Evolutionary conservation across 495 filamentous ascomycete genomes (phyloP).

Genomic region (Acidomyces sp.): DNA sequence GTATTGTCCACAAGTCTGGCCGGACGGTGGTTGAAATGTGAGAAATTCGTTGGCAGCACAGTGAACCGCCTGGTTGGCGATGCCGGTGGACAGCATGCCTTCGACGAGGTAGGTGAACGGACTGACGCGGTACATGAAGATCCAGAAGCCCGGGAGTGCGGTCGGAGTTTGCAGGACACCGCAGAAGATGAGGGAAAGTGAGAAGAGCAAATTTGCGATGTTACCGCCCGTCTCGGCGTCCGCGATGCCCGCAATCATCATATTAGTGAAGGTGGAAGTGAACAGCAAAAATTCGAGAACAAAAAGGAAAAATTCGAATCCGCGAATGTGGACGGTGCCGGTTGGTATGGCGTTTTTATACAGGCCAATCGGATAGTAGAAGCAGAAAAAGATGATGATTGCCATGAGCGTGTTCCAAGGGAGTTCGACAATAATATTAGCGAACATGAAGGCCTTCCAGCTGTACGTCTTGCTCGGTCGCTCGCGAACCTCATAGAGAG

Average conservation of each 20-base stretch:
- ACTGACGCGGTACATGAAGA: slow-evolving; percentile 30
- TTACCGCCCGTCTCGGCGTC: slow-evolving; percentile 50
- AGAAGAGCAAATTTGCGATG: slow-evolving; percentile 48
- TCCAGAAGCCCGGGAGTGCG: slow-evolving; percentile 30
- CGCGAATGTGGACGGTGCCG: slow-evolving; percentile 42
- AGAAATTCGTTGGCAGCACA: slow-evolving; percentile 32
- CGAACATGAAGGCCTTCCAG: slow-evolving; percentile 54
- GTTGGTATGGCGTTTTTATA: slow-evolving; percentile 53
- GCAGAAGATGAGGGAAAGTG: slow-evolving; percentile 38
- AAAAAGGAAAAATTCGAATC: slow-evolving; percentile 52
- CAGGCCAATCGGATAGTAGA: slow-evolving; percentile 38
- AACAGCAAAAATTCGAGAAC: slow-evolving; percentile 30
- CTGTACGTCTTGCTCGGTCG: slow-evolving; percentile 71
- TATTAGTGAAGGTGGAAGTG: slow-evolving; percentile 50
- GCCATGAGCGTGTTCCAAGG: slow-evolving; percentile 21
- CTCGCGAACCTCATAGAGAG: slow-evolving; percentile 75
- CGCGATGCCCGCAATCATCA: slow-evolving; percentile 51
- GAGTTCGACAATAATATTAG: slow-evolving; percentile 27
- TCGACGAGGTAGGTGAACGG: slow-evolving; percentile 33
- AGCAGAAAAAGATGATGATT: slow-evolving; percentile 46
- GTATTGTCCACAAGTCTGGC: slow-evolving; percentile 27
- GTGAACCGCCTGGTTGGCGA: slow-evolving; percentile 27
- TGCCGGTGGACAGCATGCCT: slow-evolving; percentile 27
- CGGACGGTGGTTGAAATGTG: slow-evolving; percentile 23
- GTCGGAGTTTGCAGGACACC: slow-evolving; percentile 28